Evolutionary conservation across 352 stramenopile genomes (phyloP).

Genomic region (Thalassiosira hispida): DNA sequence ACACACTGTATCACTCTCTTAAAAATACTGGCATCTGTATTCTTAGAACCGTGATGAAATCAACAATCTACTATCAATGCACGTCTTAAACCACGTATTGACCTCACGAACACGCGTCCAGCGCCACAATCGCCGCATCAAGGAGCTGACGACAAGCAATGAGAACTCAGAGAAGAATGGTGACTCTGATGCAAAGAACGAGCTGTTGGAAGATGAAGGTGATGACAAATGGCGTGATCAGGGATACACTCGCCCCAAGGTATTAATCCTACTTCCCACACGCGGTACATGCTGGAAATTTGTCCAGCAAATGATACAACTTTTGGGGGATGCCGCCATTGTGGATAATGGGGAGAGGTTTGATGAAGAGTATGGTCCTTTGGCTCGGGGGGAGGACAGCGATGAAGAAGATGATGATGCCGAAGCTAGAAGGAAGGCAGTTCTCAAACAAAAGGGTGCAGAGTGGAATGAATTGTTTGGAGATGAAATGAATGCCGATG

Average conservation of each 20-base stretch:
- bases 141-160: conserved; percentile 38
- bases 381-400: conserved; percentile 27
- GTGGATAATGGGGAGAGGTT: conserved; percentile 67
- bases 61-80: conserved; percentile 65
- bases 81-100: conserved; percentile 84
- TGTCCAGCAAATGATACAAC: conserved; percentile 64
- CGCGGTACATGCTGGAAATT: conserved; percentile 73
- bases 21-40: no score
- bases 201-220: conserved; percentile 39
- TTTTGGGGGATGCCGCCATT: conserved; percentile 53
- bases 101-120: conserved; percentile 65
- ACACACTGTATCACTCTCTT: background rate
- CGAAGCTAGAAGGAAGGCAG: conserved; percentile 39
- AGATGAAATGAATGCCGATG: conserved; percentile 81
- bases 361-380: conserved; percentile 74
- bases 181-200: conserved; percentile 29
- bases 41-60: conserved; percentile 63
- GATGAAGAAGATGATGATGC: background rate
- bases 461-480: conserved; percentile 85
- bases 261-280: conserved; percentile 85
- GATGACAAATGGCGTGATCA: conserved; percentile 80
- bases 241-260: conserved; percentile 82
- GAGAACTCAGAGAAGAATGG: conserved; percentile 13
- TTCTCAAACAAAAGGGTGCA: conserved; percentile 72
- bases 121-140: conserved; percentile 72